Percentiles rank a stretch among this genome's conserved stretches.
phyloP scores from a whole-genome alignment of 2,329 filamentous ascomycete genomes.

The Fusarium chlamydosporum region DNA sequence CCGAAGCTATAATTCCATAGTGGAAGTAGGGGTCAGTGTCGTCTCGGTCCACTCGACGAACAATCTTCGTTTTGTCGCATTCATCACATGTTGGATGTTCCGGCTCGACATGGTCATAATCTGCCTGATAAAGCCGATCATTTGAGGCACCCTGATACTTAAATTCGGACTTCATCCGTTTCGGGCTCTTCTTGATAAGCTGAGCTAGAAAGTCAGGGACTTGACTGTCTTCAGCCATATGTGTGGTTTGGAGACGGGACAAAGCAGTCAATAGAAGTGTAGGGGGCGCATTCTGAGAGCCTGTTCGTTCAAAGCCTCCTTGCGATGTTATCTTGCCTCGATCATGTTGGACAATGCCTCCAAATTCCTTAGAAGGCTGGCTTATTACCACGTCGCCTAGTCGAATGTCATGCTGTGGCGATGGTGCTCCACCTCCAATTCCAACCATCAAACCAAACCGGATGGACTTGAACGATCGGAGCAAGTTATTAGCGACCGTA shows the following conservation, averaged over 20 bases:
- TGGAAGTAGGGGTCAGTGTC: neutral
- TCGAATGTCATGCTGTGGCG: neutral
- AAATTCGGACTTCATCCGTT: neutral
- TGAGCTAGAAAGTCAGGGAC: accelerated
- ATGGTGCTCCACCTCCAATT: neutral
- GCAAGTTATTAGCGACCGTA: neutral
- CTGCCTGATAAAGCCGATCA: neutral
- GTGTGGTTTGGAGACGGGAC: neutral
- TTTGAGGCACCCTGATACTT: accelerated
- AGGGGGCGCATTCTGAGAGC: neutral
- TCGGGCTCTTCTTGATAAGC: neutral
- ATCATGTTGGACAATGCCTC: neutral
- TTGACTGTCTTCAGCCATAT: neutral
- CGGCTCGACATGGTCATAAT: neutral
- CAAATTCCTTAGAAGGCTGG: accelerated
- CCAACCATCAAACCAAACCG: neutral
- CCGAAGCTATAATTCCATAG: neutral
- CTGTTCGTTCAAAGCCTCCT: neutral
- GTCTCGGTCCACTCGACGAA: neutral
- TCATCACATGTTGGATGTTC: neutral
- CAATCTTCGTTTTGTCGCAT: neutral
- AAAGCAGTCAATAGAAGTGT: neutral
- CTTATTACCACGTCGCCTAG: neutral
- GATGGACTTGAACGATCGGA: neutral
- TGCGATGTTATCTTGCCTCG: accelerated